Percentiles rank a stretch among this genome's conserved stretches.
These are phyloP conservation scores for Chytriomyces confervae DNA, from an alignment of 192 early-diverging fungal genomes.

Conservation along the genomic window DNA sequence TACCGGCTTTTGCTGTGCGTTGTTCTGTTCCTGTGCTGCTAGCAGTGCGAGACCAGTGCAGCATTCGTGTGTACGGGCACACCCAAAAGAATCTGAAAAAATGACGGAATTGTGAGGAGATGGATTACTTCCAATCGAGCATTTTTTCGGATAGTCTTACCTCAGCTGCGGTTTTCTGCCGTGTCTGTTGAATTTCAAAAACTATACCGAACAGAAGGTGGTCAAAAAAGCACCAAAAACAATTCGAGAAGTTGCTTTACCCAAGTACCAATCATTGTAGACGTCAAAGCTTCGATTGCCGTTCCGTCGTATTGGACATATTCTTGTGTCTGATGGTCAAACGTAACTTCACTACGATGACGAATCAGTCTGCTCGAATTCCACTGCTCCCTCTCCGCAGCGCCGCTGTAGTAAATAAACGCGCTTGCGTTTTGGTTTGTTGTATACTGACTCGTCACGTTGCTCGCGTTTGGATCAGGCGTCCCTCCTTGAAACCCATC, in stretches of 20 bases:
- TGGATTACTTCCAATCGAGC: not conserved
- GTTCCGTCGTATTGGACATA: conserved; percentile 29
- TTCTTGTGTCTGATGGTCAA: conserved; percentile 32
- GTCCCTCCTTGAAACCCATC: not conserved
- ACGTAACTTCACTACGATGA: conserved; percentile 14
- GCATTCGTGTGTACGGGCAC: conserved; percentile 52
- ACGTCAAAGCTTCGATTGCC: conserved; percentile 42
- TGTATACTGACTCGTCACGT: too few relatives aligned
- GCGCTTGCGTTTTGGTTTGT: not conserved
- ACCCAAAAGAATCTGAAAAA: conserved; percentile 53
- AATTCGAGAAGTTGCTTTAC: conserved; percentile 24
- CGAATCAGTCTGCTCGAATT: not conserved
- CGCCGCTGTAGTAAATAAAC: not conserved
- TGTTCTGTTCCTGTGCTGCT: conserved; percentile 38
- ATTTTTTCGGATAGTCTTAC: conserved; percentile 11
- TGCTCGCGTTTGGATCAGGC: too few relatives aligned
- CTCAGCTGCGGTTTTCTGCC: conserved; percentile 51
- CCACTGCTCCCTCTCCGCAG: not conserved
- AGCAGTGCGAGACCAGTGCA: conserved; percentile 48
- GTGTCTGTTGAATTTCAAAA: conserved; percentile 53
- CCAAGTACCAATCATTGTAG: conserved; percentile 55
- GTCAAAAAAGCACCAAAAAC: not conserved
- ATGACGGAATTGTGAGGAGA: not conserved
- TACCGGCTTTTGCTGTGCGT: conserved; percentile 47
- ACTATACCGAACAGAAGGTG: conserved; percentile 24